phyloP scores from a whole-genome alignment of 371 early-diverging fungal genomes.

The Capniomyces stellatus region DNA sequence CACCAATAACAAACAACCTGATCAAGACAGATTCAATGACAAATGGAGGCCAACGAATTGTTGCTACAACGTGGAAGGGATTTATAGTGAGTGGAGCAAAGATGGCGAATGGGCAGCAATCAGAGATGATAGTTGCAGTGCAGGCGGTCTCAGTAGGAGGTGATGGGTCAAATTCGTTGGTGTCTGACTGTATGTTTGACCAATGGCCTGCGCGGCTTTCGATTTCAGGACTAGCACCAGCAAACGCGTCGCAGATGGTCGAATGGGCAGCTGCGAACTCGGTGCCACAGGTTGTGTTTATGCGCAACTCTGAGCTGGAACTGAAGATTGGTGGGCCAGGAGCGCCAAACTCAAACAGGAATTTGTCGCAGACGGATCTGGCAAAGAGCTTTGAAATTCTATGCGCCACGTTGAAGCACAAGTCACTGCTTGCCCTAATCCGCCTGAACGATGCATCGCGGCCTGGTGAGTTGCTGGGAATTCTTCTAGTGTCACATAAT shows the following conservation, averaged over 20 bases:
- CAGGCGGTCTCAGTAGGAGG: not conserved
- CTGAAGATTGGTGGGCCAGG: not conserved
- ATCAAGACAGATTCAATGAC: no score
- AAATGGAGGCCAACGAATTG: no score
- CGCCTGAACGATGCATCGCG: not conserved
- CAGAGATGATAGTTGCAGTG: constrained; percentile 1
- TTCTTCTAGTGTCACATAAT: not conserved
- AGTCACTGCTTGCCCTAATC: not conserved
- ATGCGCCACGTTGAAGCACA: not conserved
- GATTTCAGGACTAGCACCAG: constrained; percentile 1
- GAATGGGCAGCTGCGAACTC: not conserved
- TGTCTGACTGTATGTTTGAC: constrained; percentile 1
- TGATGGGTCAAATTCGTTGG: not conserved
- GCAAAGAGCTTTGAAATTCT: not conserved
- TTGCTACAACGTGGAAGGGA: not conserved
- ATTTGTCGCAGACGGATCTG: not conserved
- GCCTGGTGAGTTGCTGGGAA: not conserved
- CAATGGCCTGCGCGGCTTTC: not conserved
- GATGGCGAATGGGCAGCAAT: constrained; percentile 1
- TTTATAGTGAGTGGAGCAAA: not conserved
- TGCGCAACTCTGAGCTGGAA: not conserved
- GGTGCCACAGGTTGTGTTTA: constrained; percentile 1
- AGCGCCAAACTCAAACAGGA: not conserved
- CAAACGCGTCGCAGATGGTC: not conserved
- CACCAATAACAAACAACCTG: no score